Conservation (phyloP, 108 stramenopile genomes). For the Hondaea fermentalgiana region DNA sequence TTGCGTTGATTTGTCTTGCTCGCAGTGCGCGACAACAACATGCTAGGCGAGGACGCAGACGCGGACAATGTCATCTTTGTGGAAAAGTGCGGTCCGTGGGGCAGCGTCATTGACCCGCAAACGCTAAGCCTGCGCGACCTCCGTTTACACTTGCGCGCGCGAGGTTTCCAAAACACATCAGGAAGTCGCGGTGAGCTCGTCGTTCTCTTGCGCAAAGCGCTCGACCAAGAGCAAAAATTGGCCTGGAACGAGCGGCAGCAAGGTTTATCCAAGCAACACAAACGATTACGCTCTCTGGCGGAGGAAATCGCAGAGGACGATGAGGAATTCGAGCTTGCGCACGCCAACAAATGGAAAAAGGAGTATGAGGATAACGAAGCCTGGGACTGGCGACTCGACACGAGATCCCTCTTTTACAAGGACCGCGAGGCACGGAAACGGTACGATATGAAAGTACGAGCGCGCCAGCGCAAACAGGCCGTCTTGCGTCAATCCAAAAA, state of each 20-base stretch:
- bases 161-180: background rate
- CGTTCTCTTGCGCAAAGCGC: background rate
- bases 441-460: background rate
- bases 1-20: too few relatives aligned
- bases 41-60: background rate
- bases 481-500: background rate
- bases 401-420: background rate
- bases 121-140: background rate
- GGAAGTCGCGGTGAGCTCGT: background rate
- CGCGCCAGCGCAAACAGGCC: background rate
- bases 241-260: background rate
- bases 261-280: background rate
- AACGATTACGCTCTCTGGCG: background rate
- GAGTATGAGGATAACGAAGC: background rate
- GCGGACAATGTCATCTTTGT: background rate
- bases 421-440: background rate
- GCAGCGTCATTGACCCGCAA: background rate
- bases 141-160: background rate
- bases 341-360: background rate
- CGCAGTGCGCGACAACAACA: background rate
- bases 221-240: background rate
- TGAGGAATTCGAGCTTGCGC: slow-evolving; percentile 7
- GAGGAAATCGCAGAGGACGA: background rate
- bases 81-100: background rate
- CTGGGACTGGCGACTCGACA: background rate